These are phyloP conservation scores for Chenopodium suecicum DNA, from an alignment of 148 eudicot species.

Conservation along the genomic window DNA sequence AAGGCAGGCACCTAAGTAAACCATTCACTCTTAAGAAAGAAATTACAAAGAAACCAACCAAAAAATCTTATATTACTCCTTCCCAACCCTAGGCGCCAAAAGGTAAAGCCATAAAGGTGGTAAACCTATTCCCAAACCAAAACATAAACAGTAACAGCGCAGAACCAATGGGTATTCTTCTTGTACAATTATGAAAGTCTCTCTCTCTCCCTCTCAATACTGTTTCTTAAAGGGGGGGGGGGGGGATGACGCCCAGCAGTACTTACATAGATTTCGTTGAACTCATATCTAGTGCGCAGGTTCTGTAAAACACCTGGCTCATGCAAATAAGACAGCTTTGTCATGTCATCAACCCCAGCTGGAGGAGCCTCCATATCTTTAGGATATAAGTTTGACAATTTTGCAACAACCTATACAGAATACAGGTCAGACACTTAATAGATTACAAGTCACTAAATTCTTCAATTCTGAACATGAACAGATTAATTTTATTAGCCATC, in stretches of 20 bases:
- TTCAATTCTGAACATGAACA: background rate
- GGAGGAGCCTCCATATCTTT: conserved; percentile 97
- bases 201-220: background rate
- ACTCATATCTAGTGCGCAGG: conserved; percentile 85
- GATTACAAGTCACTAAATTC: background rate
- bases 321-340: conserved; percentile 89
- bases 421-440: conserved; percentile 16
- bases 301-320: conserved; percentile 96
- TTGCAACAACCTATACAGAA: conserved; percentile 60
- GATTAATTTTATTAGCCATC: background rate
- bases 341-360: conserved; percentile 99
- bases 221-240: too few species aligned
- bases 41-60: background rate
- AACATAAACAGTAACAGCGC: background rate
- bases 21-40: background rate
- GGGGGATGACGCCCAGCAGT: background rate
- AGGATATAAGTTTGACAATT: conserved; percentile 74
- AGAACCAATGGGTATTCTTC: background rate
- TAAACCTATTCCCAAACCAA: background rate
- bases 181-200: background rate
- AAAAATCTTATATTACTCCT: background rate
- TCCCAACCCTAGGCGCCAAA: background rate
- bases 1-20: background rate
- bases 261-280: conserved; percentile 93
- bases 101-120: too few species aligned